Conservation (phyloP, 2,329 filamentous ascomycete genomes). For the Penicillium fuscoglaucum region DNA sequence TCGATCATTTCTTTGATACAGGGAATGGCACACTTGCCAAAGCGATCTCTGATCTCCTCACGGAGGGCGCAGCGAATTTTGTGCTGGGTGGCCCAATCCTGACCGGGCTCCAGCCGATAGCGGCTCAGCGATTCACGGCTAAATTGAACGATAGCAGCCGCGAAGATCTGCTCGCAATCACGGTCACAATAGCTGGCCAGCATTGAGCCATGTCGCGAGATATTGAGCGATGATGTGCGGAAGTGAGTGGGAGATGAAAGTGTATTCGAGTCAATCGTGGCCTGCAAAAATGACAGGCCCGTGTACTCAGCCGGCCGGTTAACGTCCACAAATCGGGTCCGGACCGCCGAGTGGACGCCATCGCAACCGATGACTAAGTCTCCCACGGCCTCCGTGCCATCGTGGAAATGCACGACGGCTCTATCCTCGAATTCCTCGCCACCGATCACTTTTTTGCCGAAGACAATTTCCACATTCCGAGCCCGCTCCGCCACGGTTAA, state of each 20-base stretch:
- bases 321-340: slow-evolving; percentile 41
- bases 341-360: slow-evolving; percentile 43
- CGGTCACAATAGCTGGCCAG: slow-evolving; percentile 44
- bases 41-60: slow-evolving; percentile 39
- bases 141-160: slow-evolving; percentile 43
- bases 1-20: slow-evolving; percentile 41
- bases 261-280: slow-evolving; percentile 29
- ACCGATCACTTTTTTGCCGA: slow-evolving; percentile 43
- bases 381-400: slow-evolving; percentile 35
- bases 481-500: slow-evolving; percentile 39
- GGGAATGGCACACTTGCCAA: slow-evolving; percentile 38
- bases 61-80: slow-evolving; percentile 38
- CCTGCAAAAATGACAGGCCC: slow-evolving; percentile 44
- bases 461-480: slow-evolving; percentile 42
- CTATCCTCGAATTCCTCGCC: slow-evolving; percentile 36
- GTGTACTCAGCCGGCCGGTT: slow-evolving; percentile 40
- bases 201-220: slow-evolving; percentile 41
- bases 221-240: slow-evolving; percentile 41
- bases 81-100: slow-evolving; percentile 38
- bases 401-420: slow-evolving; percentile 41
- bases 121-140: slow-evolving; percentile 28
- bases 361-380: slow-evolving; percentile 45
- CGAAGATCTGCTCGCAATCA: slow-evolving; percentile 39
- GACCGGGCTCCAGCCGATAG: slow-evolving; percentile 30
- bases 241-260: slow-evolving; percentile 38